Conservation (phyloP, 257 asterid species). For the Echites panduratus region DNA sequence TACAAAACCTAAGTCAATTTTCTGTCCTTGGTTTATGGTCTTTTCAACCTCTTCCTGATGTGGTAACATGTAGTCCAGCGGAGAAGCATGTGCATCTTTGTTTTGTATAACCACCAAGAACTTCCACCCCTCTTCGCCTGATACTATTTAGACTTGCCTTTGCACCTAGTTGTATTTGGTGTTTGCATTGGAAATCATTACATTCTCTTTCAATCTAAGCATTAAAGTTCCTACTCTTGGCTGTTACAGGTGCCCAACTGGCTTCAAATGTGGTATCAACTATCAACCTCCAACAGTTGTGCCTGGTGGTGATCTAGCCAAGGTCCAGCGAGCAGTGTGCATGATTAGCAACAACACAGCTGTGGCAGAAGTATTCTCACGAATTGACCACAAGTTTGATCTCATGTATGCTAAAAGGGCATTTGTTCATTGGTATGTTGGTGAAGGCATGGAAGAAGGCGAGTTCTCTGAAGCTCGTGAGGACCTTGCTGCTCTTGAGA, state of each 20-base stretch:
- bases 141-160: not conserved
- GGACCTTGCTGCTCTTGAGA: constrained; percentile 84
- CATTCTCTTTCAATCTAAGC: not conserved
- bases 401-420: constrained; percentile 93
- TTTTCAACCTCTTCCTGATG: constrained; percentile 2
- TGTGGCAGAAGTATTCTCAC: constrained; percentile 87
- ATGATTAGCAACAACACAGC: constrained; percentile 96
- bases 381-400: constrained; percentile 86
- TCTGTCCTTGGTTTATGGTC: not conserved
- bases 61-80: constrained; percentile 13
- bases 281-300: constrained; percentile 89
- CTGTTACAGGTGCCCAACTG: constrained; percentile 79
- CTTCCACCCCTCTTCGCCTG: not conserved
- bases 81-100: constrained; percentile 12
- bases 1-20: not conserved
- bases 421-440: constrained; percentile 88
- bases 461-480: constrained; percentile 94
- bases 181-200: not conserved
- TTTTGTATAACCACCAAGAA: not conserved
- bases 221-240: not conserved
- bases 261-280: constrained; percentile 87
- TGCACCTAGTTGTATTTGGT: not conserved
- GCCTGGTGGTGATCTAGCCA: constrained; percentile 90
- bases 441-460: constrained; percentile 96
- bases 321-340: constrained; percentile 89